These are phyloP conservation scores for Botrytis hyacinthi DNA, from an alignment of 2,329 filamentous ascomycete genomes.

Conservation along the genomic window DNA sequence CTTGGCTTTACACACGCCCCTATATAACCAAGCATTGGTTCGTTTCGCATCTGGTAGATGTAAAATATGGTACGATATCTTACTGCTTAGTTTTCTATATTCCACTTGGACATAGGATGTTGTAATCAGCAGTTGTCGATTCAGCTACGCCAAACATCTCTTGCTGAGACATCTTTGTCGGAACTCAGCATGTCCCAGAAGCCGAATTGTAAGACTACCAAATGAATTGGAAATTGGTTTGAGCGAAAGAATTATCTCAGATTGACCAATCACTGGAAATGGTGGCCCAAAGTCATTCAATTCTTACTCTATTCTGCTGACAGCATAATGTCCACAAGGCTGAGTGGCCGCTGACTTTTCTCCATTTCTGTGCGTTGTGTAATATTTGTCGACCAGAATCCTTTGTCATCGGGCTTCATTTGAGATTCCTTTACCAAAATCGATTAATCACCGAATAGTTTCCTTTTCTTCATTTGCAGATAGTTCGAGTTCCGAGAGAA, in stretches of 20 bases:
- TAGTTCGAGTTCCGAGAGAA: not conserved
- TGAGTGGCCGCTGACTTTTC: not conserved
- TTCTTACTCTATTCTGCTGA: not conserved
- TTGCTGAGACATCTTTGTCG: not conserved
- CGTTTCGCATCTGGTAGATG: not conserved
- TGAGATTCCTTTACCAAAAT: not conserved
- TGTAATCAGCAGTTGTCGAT: not conserved
- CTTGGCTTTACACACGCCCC: not conserved
- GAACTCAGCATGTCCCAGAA: not conserved
- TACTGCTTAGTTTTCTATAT: not conserved
- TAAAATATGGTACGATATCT: not conserved
- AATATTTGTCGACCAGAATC: not conserved
- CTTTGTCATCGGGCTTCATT: not conserved
- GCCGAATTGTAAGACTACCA: too few relatives aligned
- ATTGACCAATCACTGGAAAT: not conserved
- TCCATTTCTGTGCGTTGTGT: not conserved
- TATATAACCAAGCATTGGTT: not conserved
- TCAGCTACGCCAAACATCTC: not conserved
- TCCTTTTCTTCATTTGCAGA: not conserved
- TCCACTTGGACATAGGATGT: fast-evolving
- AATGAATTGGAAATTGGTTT: not conserved
- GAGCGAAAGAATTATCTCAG: not conserved
- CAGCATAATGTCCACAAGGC: not conserved
- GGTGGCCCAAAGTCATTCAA: not conserved
- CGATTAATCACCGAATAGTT: not conserved